Evolutionary conservation across 1,284 basidiomycete genomes (phyloP).

Genomic region (Rhodotorula sp.): DNA sequence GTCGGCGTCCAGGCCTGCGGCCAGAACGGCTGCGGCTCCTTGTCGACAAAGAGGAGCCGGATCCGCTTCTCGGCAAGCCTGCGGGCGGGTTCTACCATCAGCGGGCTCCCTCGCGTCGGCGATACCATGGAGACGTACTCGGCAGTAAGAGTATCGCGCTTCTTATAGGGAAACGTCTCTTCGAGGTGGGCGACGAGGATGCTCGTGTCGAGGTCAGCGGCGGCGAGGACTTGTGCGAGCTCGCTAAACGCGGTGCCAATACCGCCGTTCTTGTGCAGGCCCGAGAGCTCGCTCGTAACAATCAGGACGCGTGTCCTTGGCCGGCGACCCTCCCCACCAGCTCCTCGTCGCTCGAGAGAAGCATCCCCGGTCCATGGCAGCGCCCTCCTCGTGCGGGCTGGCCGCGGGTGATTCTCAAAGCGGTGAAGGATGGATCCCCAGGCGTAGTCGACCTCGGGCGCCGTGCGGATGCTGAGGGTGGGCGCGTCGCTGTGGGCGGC

Average conservation of each 20-base stretch:
- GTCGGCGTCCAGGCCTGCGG: constrained; percentile 37
- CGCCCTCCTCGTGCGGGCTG: background rate
- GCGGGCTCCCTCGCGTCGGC: background rate
- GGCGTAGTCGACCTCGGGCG: constrained; percentile 25
- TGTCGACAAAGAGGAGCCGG: constrained; percentile 28
- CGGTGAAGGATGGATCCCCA: constrained; percentile 40
- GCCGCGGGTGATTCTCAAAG: constrained; percentile 38
- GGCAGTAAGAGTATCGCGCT: constrained; percentile 2
- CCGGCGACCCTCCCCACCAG: constrained; percentile 3
- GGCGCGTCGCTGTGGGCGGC: background rate
- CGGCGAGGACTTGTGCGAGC: constrained; percentile 29
- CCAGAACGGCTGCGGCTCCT: constrained; percentile 27
- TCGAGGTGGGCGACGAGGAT: constrained; percentile 38
- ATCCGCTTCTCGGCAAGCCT: constrained; percentile 22
- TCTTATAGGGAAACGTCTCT: constrained; percentile 15
- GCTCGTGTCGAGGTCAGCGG: constrained; percentile 17
- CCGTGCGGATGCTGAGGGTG: background rate
- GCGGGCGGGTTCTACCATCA: background rate
- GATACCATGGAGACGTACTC: background rate
- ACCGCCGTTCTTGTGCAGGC: constrained; percentile 41
- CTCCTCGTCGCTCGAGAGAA: background rate
- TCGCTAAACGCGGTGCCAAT: constrained; percentile 41
- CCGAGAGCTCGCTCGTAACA: constrained; percentile 38
- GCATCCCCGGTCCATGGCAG: background rate
- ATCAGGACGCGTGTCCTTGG: constrained; percentile 23